phyloP scores from a whole-genome alignment of 495 filamentous ascomycete genomes.

The Paragyromitra xinjiangensis region DNA sequence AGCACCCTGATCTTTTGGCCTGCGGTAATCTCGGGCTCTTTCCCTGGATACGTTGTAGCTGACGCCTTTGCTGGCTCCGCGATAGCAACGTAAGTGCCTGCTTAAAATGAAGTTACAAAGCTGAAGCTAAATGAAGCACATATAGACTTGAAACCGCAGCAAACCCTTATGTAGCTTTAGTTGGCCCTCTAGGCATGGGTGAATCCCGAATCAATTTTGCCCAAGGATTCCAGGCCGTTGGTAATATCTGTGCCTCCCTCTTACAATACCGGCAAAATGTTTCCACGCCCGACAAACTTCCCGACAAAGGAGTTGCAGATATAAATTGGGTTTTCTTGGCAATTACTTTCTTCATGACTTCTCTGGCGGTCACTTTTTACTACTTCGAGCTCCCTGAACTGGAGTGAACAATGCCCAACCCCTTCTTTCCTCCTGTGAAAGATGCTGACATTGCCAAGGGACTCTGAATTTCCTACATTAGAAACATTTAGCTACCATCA shows the following conservation, averaged over 20 bases:
- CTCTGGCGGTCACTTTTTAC: constrained; percentile 71
- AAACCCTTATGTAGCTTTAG: constrained; percentile 74
- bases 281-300: constrained; percentile 53
- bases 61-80: constrained; percentile 75
- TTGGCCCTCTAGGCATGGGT: constrained; percentile 72
- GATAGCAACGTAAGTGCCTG: constrained; percentile 31
- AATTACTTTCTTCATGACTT: constrained; percentile 70
- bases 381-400: constrained; percentile 75
- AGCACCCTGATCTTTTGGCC: constrained; percentile 78
- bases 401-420: constrained; percentile 66
- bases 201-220: constrained; percentile 73
- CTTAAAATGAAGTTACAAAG: neutral
- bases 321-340: constrained; percentile 79
- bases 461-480: constrained; percentile 14
- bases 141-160: constrained; percentile 70
- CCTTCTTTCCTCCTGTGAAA: neutral
- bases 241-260: constrained; percentile 63
- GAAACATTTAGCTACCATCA: neutral
- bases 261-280: constrained; percentile 66
- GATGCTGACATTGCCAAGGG: constrained; percentile 15
- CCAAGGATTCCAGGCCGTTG: constrained; percentile 73
- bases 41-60: constrained; percentile 70
- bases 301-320: constrained; percentile 66
- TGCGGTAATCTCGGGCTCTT: constrained; percentile 72
- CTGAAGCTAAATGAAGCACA: constrained; percentile 7